Evolutionary conservation across 345 rosid genomes (phyloP).

Genomic region (Conringia planisiliqua): DNA sequence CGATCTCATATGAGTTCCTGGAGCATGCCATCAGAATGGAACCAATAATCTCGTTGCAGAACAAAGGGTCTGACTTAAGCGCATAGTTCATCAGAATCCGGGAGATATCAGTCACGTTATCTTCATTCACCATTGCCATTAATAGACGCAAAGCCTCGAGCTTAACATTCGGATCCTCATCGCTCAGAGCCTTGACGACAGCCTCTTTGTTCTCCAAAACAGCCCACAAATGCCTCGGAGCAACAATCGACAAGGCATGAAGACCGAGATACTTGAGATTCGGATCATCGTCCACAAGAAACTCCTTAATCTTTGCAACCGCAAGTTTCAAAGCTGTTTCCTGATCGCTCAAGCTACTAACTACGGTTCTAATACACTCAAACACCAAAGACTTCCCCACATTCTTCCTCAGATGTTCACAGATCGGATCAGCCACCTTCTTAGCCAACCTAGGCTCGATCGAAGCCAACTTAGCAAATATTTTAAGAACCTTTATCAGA

Average conservation of each 20-base stretch:
- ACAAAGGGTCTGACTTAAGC: constrained; percentile 78
- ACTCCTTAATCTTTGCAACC: constrained; percentile 54
- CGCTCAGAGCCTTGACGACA: constrained; percentile 81
- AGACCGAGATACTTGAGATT: constrained; percentile 94
- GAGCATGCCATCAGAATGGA: constrained; percentile 72
- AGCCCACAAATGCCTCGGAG: constrained; percentile 70
- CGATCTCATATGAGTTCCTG: constrained; percentile 63
- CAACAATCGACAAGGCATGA: constrained; percentile 66
- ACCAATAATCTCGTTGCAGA: constrained; percentile 82
- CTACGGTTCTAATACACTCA: constrained; percentile 83
- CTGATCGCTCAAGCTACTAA: constrained; percentile 75
- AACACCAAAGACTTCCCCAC: constrained; percentile 82
- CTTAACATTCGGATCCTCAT: constrained; percentile 78
- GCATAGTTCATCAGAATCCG: constrained; percentile 78
- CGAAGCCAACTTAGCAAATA: constrained; percentile 67
- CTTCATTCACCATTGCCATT: constrained; percentile 88
- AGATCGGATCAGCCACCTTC: constrained; percentile 74
- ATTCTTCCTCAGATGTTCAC: constrained; percentile 81
- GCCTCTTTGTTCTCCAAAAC: constrained; percentile 86
- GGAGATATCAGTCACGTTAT: constrained; percentile 70
- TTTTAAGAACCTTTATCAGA: constrained; percentile 80
- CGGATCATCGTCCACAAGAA: constrained; percentile 80
- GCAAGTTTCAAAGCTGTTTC: constrained; percentile 87
- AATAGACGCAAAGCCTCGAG: constrained; percentile 71
- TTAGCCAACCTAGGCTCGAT: constrained; percentile 86